These are phyloP conservation scores for Coemansia sp. DNA, from an alignment of 192 early-diverging fungal genomes.

Conservation along the genomic window DNA sequence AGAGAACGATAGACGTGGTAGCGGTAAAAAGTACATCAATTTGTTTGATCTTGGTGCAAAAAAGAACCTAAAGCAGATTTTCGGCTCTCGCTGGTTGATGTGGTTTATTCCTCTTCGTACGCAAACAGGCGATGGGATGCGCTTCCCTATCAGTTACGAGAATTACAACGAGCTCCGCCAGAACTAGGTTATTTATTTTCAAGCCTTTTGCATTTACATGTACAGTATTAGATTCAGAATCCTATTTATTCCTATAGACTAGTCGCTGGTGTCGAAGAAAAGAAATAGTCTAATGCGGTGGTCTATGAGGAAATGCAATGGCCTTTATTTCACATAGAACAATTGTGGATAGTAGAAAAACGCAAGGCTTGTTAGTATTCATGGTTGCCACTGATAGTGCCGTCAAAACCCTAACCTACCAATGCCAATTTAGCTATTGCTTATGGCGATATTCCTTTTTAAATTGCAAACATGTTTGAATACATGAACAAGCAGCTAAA, in stretches of 20 bases:
- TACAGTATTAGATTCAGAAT: neutral
- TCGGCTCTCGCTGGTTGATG: constrained; percentile 55
- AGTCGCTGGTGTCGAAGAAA: too few species aligned
- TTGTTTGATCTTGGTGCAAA: constrained; percentile 48
- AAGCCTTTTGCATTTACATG: neutral
- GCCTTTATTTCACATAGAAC: too few species aligned
- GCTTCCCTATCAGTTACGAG: constrained; percentile 56
- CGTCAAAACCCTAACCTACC: too few species aligned
- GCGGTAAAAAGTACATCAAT: constrained; percentile 26
- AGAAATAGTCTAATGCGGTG: too few species aligned
- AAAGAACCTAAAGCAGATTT: constrained; percentile 59
- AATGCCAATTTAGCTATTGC: too few species aligned
- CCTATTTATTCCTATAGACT: neutral
- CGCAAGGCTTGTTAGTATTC: too few species aligned
- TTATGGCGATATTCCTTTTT: too few species aligned
- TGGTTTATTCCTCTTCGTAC: constrained; percentile 60
- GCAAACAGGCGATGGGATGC: constrained; percentile 56
- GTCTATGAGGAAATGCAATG: too few species aligned
- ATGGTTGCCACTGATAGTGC: too few species aligned
- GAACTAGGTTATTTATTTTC: neutral
- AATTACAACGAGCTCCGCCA: constrained; percentile 49
- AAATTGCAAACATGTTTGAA: too few species aligned
- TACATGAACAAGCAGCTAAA: too few species aligned
- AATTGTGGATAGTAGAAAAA: too few species aligned
- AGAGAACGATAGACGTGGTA: neutral